These are phyloP conservation scores for Tulasnella sp. DNA, from an alignment of 768 basidiomycete genomes.

Conservation along the genomic window DNA sequence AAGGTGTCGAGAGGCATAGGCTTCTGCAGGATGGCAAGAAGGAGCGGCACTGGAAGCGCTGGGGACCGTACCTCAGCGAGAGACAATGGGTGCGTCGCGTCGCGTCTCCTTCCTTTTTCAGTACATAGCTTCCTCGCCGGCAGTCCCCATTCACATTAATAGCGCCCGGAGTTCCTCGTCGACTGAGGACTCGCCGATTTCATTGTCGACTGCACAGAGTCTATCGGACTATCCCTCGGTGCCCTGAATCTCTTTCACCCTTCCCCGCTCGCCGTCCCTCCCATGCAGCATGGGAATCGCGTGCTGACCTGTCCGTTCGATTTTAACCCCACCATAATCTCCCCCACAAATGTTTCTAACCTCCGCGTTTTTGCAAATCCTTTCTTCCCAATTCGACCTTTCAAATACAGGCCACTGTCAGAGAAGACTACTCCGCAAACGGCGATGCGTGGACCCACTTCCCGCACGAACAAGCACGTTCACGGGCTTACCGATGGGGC, in stretches of 20 bases:
- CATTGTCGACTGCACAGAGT: not conserved
- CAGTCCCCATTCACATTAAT: not conserved
- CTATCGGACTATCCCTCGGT: slow-evolving; percentile 17
- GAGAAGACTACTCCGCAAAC: slow-evolving; percentile 95
- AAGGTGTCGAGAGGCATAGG: slow-evolving; percentile 73
- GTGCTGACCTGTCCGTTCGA: not conserved
- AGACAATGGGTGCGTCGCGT: slow-evolving; percentile 79
- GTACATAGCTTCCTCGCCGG: not conserved
- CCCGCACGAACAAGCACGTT: slow-evolving; percentile 86
- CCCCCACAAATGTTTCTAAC: not conserved
- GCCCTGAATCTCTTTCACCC: not conserved
- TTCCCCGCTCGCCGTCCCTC: not conserved
- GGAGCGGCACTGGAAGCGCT: slow-evolving; percentile 92
- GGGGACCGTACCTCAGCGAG: slow-evolving; percentile 97
- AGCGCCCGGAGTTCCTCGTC: not conserved
- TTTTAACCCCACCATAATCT: not conserved
- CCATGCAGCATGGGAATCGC: not conserved
- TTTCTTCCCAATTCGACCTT: slow-evolving; percentile 21
- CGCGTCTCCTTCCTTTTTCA: not conserved
- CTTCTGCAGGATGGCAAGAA: slow-evolving; percentile 74
- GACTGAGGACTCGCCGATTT: not conserved
- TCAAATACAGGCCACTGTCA: slow-evolving; percentile 74
- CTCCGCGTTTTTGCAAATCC: slow-evolving; percentile 2
- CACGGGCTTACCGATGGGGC: slow-evolving; percentile 96
- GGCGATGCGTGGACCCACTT: slow-evolving; percentile 96